phyloP scores from a whole-genome alignment of 1,139 yeast genomes.

The Spathaspora sp. region DNA sequence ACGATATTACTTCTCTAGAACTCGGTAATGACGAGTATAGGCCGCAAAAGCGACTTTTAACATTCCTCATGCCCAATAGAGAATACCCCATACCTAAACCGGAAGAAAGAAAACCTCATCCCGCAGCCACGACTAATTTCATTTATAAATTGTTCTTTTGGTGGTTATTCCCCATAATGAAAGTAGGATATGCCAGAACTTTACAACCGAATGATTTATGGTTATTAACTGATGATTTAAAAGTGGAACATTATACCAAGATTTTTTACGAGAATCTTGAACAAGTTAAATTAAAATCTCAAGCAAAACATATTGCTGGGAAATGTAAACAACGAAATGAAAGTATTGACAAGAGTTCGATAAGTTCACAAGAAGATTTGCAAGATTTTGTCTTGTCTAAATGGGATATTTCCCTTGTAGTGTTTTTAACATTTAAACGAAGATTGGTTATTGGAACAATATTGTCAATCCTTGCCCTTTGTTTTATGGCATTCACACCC shows the following conservation, averaged over 20 bases:
- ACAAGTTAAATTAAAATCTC: conserved; percentile 30
- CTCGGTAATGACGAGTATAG: conserved; percentile 13
- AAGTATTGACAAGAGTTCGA: conserved; percentile 20
- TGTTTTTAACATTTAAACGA: conserved; percentile 29
- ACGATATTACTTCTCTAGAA: conserved; percentile 10
- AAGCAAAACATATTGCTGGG: conserved; percentile 18
- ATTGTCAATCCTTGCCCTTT: conserved; percentile 18
- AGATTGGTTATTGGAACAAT: conserved; percentile 24
- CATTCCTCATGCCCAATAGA: conserved; percentile 14
- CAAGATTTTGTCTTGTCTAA: conserved; percentile 24
- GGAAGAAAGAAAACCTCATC: conserved; percentile 48
- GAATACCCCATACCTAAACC: conserved; percentile 47
- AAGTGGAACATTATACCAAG: conserved; percentile 46
- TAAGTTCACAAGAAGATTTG: conserved; percentile 25
- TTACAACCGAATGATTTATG: conserved; percentile 64
- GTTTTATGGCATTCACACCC: conserved; percentile 23
- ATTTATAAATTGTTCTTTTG: conserved; percentile 41
- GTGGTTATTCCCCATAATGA: conserved; percentile 62
- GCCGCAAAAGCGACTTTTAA: conserved; percentile 19
- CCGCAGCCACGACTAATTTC: conserved; percentile 30
- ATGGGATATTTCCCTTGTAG: conserved; percentile 14
- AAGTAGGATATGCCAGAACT: conserved; percentile 67
- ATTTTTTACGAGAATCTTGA: conserved; percentile 32
- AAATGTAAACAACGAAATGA: conserved; percentile 29
- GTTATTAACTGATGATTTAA: conserved; percentile 49